Percentiles rank a stretch among this genome's conserved stretches.
phyloP scores from a whole-genome alignment of 106 monocot genomes.

The Platanthera guangdongensis region DNA sequence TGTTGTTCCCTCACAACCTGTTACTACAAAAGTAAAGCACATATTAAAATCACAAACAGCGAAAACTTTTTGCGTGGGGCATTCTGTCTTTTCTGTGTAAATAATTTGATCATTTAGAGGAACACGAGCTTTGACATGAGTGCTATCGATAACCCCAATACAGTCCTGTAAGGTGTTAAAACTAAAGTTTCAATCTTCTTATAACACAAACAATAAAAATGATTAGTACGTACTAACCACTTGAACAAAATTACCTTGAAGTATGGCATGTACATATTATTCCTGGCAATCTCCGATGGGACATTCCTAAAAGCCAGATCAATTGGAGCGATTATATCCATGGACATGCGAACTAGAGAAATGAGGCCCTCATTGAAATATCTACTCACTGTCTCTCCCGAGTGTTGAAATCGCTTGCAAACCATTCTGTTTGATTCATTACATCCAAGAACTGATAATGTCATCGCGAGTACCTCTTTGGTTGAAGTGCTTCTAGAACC shows the following conservation, averaged over 20 bases:
- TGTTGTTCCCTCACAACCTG: conserved; percentile 8
- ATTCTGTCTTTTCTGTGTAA: neutral
- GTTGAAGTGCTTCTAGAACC: conserved; percentile 3
- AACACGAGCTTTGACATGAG: conserved; percentile 8
- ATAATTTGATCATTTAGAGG: neutral
- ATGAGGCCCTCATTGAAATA: conserved; percentile 4
- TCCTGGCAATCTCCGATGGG: neutral
- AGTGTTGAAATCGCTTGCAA: conserved; percentile 3
- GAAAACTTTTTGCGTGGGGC: neutral
- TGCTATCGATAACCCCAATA: conserved; percentile 7
- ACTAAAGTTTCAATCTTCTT: neutral
- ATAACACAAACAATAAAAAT: neutral
- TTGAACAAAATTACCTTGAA: neutral
- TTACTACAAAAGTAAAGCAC: conserved; percentile 5
- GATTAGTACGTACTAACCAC: neutral
- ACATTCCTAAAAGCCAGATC: neutral
- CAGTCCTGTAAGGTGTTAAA: neutral
- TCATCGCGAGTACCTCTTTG: conserved; percentile 2
- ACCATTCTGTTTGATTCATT: conserved; percentile 6
- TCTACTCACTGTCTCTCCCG: conserved; percentile 11
- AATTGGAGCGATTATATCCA: conserved; percentile 1
- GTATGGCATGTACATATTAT: neutral
- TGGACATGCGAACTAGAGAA: neutral
- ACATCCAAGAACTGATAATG: conserved; percentile 3
- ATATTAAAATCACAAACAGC: conserved; percentile 7